Evolutionary conservation across 2,329 filamentous ascomycete genomes (phyloP).

Genomic region (Niveomyces coronatus): DNA sequence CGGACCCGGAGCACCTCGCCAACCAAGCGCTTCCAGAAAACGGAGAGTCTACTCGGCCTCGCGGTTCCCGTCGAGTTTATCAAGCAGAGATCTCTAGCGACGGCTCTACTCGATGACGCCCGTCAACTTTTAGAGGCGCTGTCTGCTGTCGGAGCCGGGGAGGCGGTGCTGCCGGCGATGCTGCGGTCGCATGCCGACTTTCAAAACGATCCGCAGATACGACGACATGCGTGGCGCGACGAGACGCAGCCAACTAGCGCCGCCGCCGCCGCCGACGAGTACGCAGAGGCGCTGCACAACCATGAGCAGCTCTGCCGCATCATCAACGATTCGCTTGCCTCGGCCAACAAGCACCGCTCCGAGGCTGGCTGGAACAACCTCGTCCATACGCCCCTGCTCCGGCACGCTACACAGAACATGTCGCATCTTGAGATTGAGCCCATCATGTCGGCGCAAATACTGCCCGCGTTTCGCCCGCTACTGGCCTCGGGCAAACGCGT

Average conservation of each 20-base stretch:
- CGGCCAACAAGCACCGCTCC: slow-evolving; percentile 3
- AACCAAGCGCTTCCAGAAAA: not conserved
- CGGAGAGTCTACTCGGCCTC: not conserved
- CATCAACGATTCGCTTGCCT: not conserved
- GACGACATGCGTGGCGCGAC: no score
- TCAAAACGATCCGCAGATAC: no score
- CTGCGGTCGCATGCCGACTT: not conserved
- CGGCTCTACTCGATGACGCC: not conserved
- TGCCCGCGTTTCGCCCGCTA: slow-evolving; percentile 5
- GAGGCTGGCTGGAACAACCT: slow-evolving; percentile 9
- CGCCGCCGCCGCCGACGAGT: not conserved
- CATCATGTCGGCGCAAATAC: slow-evolving; percentile 9
- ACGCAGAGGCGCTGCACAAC: not conserved
- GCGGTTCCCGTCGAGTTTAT: not conserved
- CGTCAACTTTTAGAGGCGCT: not conserved
- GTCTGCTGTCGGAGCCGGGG: not conserved
- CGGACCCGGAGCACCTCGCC: not conserved
- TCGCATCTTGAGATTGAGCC: slow-evolving; percentile 5
- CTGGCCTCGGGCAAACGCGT: not conserved
- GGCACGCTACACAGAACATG: not conserved
- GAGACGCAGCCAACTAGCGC: not conserved
- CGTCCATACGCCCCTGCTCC: slow-evolving; percentile 7
- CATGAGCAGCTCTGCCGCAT: not conserved
- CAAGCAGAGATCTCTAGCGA: not conserved
- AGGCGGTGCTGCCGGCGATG: not conserved